A percentile compares a stretch with the other conserved stretches of the same genome.
phyloP scores from a whole-genome alignment of 2,329 filamentous ascomycete genomes.

The Alternaria solani region DNA sequence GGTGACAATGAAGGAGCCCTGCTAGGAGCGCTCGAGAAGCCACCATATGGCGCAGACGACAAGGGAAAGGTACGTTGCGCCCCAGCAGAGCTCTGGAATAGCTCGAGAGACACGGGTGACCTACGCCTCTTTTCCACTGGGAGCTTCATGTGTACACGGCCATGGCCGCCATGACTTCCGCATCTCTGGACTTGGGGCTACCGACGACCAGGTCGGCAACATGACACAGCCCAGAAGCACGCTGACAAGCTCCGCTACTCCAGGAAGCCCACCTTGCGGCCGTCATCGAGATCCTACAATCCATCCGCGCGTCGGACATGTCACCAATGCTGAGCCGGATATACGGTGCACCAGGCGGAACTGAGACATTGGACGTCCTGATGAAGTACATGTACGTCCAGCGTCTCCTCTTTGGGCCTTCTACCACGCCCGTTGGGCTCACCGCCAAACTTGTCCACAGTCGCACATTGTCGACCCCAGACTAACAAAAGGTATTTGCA shows the following conservation, averaged over 20 bases:
- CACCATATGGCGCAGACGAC: conserved; percentile 71
- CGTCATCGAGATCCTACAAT: conserved; percentile 91
- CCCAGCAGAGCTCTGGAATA: conserved; percentile 4
- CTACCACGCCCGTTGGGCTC: not conserved
- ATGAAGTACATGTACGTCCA: conserved; percentile 93
- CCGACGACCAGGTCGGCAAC: conserved; percentile 33
- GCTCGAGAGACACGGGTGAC: conserved; percentile 7
- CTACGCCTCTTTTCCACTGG: conserved; percentile 10
- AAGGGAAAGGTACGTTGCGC: conserved; percentile 59
- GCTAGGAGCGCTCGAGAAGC: conserved; percentile 82
- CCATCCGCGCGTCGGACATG: conserved; percentile 96
- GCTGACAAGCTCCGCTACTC: conserved; percentile 39
- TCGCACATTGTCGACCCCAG: conserved; percentile 2
- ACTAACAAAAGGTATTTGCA: conserved; percentile 49
- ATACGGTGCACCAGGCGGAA: conserved; percentile 78
- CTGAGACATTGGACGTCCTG: conserved; percentile 86
- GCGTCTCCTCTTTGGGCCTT: not conserved
- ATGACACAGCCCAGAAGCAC: conserved; percentile 28
- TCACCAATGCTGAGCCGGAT: conserved; percentile 84
- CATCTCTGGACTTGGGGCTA: conserved; percentile 32
- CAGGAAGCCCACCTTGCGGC: conserved; percentile 87
- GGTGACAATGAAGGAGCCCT: conserved; percentile 89
- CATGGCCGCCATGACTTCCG: conserved; percentile 30
- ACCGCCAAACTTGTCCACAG: not conserved
- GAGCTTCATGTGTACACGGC: conserved; percentile 16